Base-by-base conservation (phyloP, 2,329 filamentous ascomycete genomes). In the Aspergillus tamarii region DNA sequence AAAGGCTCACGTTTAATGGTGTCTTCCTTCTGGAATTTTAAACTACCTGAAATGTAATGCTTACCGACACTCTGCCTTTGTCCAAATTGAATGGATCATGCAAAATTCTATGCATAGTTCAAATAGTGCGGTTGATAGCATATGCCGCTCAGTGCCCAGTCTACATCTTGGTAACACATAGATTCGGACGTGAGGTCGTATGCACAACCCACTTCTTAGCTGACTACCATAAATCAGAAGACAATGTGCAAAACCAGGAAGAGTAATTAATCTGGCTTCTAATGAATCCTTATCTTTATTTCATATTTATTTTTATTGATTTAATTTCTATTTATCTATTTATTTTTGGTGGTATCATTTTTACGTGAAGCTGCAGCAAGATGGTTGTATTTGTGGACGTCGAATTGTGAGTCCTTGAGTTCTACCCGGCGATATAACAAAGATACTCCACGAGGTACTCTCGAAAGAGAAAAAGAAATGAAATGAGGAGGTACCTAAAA, bases 71-170 rank as follows among this genome's bases (percentile, higher is more conserved):
- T 56, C 26, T n/a, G 53, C n/a, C 36, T 60, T 39, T 41, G 23
- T 56, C 19, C 21, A 62, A n/a, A 14, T 30, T 11, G 16, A 32
- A 34, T n/a, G 19, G 48, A 10, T 52, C 43, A 66, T 64, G 59
- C 64, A 62, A 60, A 62, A 64, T 64, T 60, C 21, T 57, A 32
- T 56, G 62, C 59, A 64, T 60, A 23, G 60, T 60, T 59, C 57
- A 62, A 41, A 62, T 64, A 62, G 59, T 64, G 21, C 43, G 14
- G 34, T 62, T 39, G 59, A 66, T 60, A 64, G 62, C 59, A 62
- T 60, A 58, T 54, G 59, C 48, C 54, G 21, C 55, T 57, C 19
- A 43, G 50, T 12, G n/a, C 12, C 34, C 43, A 11, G 28, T 52
- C 16, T n/a, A 34, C 28, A 9, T n/a, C 48, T 52, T 34, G 48